phyloP scores from a whole-genome alignment of 192 early-diverging fungal genomes.

The Backusella mclennaniae region DNA sequence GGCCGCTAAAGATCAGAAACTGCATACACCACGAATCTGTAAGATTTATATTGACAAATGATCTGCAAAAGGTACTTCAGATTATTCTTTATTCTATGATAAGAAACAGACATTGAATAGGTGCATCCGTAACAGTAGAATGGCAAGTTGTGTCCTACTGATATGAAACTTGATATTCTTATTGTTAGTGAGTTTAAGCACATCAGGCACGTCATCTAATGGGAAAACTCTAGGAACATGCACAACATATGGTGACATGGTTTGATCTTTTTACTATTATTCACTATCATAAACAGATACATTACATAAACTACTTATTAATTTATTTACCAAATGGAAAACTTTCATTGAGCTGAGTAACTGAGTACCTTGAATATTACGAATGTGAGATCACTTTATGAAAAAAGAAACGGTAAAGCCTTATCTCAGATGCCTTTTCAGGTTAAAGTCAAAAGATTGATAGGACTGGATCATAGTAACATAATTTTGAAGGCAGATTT shows the following conservation, averaged over 20 bases:
- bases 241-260: not conserved
- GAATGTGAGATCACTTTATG: not conserved
- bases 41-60: not conserved
- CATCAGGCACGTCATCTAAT: not conserved
- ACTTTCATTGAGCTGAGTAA: not conserved
- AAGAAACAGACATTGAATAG: not conserved
- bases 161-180: not conserved
- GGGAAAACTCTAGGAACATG: not conserved
- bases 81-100: not conserved
- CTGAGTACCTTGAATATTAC: not conserved
- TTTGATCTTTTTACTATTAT: slow-evolving; percentile 4
- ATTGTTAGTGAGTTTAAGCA: not conserved
- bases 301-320: not conserved
- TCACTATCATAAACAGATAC: not conserved
- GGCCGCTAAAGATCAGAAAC: not conserved
- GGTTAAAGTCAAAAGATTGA: not conserved
- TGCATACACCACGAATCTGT: not conserved
- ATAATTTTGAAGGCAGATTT: not conserved
- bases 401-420: not conserved
- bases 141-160: not conserved
- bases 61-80: not conserved
- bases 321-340: not conserved
- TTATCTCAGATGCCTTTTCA: not conserved
- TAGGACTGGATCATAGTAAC: not conserved
- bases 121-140: not conserved